Percentiles rank a stretch among this genome's conserved stretches.
phyloP scores from a whole-genome alignment of 2,329 filamentous ascomycete species.

The Aspergillus fumigatus region DNA sequence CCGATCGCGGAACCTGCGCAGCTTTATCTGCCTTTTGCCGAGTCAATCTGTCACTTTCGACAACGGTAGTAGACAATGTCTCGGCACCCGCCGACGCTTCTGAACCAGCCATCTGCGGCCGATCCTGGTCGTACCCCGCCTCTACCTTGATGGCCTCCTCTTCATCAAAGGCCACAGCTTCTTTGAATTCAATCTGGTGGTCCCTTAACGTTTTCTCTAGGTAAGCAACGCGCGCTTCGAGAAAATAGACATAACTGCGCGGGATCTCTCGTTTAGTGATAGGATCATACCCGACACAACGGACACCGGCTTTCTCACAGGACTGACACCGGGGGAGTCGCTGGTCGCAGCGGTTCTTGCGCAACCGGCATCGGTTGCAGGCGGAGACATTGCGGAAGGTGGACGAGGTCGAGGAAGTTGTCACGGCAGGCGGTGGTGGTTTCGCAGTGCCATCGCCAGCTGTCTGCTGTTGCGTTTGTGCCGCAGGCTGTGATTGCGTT shows the following conservation, averaged over 20 bases:
- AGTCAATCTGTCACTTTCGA: conserved; percentile 10
- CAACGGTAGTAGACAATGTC: conserved; percentile 3
- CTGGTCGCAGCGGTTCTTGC: conserved; percentile 95
- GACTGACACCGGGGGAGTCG: conserved; percentile 83
- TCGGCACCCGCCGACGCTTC: conserved; percentile 15
- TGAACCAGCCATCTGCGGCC: conserved; percentile 10
- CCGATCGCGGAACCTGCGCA: conserved; percentile 8
- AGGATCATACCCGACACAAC: conserved; percentile 92
- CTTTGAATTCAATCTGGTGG: conserved; percentile 67
- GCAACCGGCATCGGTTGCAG: conserved; percentile 84
- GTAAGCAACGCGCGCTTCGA: conserved; percentile 80
- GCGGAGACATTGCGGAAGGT: conserved; percentile 83
- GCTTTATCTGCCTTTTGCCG: conserved; percentile 23
- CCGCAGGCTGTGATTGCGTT: conserved; percentile 15
- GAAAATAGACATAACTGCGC: conserved; percentile 87
- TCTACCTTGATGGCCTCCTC: conserved; percentile 33
- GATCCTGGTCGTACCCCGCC: conserved; percentile 22
- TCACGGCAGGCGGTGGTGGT: conserved; percentile 19
- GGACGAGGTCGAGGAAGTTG: conserved; percentile 31
- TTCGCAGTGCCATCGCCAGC: conserved; percentile 15
- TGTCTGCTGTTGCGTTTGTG: conserved; percentile 15
- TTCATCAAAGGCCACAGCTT: conserved; percentile 63
- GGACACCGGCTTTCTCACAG: conserved; percentile 87
- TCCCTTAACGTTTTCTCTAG: conserved; percentile 70
- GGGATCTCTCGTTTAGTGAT: conserved; percentile 96